These are phyloP conservation scores for Samsoniella hepiali DNA, from an alignment of 2,329 filamentous ascomycete species.

Conservation along the genomic window DNA sequence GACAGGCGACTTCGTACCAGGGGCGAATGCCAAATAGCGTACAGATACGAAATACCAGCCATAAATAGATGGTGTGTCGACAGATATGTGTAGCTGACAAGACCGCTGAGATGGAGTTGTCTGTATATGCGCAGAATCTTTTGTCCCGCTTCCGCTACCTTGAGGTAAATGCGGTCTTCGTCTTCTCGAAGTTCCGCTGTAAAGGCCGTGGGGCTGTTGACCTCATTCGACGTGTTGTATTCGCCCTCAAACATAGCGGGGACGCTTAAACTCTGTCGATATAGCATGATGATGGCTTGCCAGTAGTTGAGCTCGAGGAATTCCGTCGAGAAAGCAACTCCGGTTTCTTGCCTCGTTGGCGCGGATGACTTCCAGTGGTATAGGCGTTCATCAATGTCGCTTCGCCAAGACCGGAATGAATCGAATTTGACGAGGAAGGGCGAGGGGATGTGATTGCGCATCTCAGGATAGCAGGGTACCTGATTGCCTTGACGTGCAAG, in stretches of 20 bases:
- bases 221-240: slow-evolving; percentile 62
- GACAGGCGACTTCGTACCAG: slow-evolving; percentile 81
- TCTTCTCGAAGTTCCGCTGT: slow-evolving; percentile 69
- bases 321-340: slow-evolving; percentile 83
- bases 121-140: slow-evolving; percentile 88
- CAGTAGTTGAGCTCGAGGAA: slow-evolving; percentile 96
- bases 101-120: slow-evolving; percentile 78
- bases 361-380: slow-evolving; percentile 84
- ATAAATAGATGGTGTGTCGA: slow-evolving; percentile 97
- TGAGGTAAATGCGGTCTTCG: slow-evolving; percentile 87
- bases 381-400: slow-evolving; percentile 78
- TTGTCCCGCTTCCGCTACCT: slow-evolving; percentile 92
- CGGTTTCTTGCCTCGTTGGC: slow-evolving; percentile 73
- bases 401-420: slow-evolving; percentile 83
- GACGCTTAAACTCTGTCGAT: slow-evolving; percentile 83
- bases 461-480: slow-evolving; percentile 65
- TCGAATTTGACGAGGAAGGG: slow-evolving; percentile 82
- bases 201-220: slow-evolving; percentile 60
- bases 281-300: slow-evolving; percentile 95
- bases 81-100: slow-evolving; percentile 94
- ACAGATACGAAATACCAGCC: slow-evolving; percentile 93
- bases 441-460: slow-evolving; percentile 75
- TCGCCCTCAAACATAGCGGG: slow-evolving; percentile 82
- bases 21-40: slow-evolving; percentile 95
- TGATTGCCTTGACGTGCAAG: slow-evolving; percentile 65